Conservation (phyloP, 1,284 basidiomycete species). For the Cutaneotrichosporon cavernicola region DNA sequence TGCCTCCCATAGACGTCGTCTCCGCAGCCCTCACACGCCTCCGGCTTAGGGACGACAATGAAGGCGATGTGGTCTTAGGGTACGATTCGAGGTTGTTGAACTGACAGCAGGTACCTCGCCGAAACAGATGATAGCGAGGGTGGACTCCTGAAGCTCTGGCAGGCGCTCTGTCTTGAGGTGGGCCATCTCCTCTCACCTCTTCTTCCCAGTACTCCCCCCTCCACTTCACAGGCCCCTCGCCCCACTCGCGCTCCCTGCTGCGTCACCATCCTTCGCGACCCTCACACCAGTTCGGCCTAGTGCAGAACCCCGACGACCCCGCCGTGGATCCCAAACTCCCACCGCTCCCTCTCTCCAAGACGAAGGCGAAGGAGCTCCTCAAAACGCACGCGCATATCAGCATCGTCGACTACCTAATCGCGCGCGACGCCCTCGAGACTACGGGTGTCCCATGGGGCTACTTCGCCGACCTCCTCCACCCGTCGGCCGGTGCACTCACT, state of each 20-base stretch:
- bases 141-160: slow-evolving; percentile 44
- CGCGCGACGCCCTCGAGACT: slow-evolving; percentile 17
- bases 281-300: slow-evolving; percentile 32
- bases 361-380: slow-evolving; percentile 34
- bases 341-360: slow-evolving; percentile 37
- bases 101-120: background rate
- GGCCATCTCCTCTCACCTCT: slow-evolving; percentile 12
- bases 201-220: background rate
- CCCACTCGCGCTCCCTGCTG: background rate
- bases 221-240: background rate
- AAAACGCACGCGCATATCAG: slow-evolving; percentile 41
- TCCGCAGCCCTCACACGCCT: too few species aligned
- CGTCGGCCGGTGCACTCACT: background rate
- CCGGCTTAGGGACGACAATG: background rate
- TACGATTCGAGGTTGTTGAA: background rate
- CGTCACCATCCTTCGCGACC: background rate
- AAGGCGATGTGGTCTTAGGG: background rate
- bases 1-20: too few species aligned
- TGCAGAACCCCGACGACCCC: slow-evolving; percentile 15
- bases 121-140: background rate
- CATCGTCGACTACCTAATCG: slow-evolving; percentile 42
- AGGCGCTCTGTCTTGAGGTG: slow-evolving; percentile 48
- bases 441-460: background rate
- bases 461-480: background rate
- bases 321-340: background rate